These are phyloP conservation scores for Boletus bicolor DNA, from an alignment of 768 basidiomycete species.

Conservation along the genomic window DNA sequence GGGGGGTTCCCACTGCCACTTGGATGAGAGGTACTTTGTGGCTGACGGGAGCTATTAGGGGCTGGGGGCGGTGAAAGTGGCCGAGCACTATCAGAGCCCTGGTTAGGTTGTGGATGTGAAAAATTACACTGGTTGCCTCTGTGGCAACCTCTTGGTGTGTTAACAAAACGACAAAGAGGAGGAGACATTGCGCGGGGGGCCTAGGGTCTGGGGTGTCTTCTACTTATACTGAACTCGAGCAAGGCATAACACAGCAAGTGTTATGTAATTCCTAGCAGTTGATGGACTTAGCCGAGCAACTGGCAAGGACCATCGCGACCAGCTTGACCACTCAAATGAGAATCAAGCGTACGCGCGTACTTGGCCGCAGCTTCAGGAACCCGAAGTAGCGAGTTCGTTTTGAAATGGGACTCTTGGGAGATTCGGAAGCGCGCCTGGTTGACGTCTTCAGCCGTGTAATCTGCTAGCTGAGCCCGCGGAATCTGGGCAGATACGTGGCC, in stretches of 20 bases:
- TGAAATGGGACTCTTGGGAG: too few relatives aligned
- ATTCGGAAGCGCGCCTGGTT: too few relatives aligned
- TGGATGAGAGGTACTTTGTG: conserved; percentile 1
- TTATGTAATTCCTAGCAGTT: neutral
- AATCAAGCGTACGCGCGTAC: too few relatives aligned
- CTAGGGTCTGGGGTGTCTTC: neutral
- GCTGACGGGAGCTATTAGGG: conserved; percentile 3
- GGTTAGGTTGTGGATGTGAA: conserved; percentile 21
- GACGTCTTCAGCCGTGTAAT: too few relatives aligned
- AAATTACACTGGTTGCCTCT: conserved; percentile 41
- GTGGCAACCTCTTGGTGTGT: conserved; percentile 45
- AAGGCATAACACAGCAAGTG: neutral
- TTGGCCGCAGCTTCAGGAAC: too few relatives aligned
- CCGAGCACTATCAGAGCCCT: neutral
- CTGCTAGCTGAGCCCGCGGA: too few relatives aligned
- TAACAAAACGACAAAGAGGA: conserved; percentile 40
- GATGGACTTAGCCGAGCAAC: too few relatives aligned
- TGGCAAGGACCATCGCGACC: too few relatives aligned
- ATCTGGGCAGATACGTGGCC: too few relatives aligned
- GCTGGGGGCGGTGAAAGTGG: conserved; percentile 3
- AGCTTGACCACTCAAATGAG: too few relatives aligned
- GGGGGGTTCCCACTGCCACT: conserved; percentile 11
- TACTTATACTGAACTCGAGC: neutral
- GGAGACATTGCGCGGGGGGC: conserved; percentile 19
- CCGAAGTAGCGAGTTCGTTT: too few relatives aligned